Evolutionary conservation across 1,284 basidiomycete genomes (phyloP), one percentile per base, ranked within the genome.

Genomic region (Trichosporon asahii): DNA sequence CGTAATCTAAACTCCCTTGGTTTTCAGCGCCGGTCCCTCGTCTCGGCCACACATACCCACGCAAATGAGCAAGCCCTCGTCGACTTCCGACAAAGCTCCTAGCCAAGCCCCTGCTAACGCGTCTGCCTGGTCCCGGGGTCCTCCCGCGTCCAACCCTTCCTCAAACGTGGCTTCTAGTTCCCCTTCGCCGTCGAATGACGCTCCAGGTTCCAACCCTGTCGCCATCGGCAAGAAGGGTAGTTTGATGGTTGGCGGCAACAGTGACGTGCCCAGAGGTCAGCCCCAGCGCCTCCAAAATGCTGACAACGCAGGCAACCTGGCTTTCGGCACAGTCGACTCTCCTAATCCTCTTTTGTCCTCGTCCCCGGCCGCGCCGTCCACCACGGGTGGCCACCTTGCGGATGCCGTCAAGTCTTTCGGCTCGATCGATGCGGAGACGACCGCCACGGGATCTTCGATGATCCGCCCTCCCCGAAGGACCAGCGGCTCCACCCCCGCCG

Each of bases 301-400:
- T 25, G 5, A 44, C 46, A 35, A 21, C 27, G 33, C 69, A 80
- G 80, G 79, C 61, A 77, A 74, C 69, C 71, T 91, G 88, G 73
- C 79, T 37, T 94, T 94, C 85, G 93, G 93, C 76, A 93, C 93
- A 60, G 91, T 94, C 70, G 90, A 92, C 77, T 88, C 81, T 29
- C 81, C 83, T 27, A 80, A 79, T 69, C 74, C 82, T 0, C 68
- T 79, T 37, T 74, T 85, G 33, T 84, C 84, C 2, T 84, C 83
- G 5, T 84, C 83, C 0, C 84, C 84, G 0, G 84, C 84, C 12
- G 81, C 81, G n/a, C 82, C 82, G 6, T 81, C 80, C 11, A 79
- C 77, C 9, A 83, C 81, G 7, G 84, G 84, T 25, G 68, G 76
- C 57, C 82, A 84, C 71, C 77, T 85, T 40, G 75, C 77, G 31